A percentile compares a stretch with the other conserved stretches of the same genome.
These are phyloP conservation scores for Suillus paluster DNA, from an alignment of 768 basidiomycete species.

Conservation along the genomic window DNA sequence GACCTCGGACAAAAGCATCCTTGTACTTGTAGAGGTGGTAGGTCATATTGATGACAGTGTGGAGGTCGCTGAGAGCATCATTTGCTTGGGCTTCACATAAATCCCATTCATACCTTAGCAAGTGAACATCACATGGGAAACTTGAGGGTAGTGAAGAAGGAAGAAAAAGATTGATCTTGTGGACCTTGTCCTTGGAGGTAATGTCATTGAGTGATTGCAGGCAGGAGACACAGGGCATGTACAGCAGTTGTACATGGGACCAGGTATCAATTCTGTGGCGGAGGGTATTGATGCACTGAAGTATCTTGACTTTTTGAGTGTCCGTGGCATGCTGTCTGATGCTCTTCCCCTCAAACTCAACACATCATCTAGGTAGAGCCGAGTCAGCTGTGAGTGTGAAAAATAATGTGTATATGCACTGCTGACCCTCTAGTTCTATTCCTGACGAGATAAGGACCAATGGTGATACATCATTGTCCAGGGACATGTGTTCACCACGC, in stretches of 20 bases:
- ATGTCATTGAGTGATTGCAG: background rate
- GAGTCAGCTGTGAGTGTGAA: background rate
- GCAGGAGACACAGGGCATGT: background rate
- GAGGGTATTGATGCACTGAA: background rate
- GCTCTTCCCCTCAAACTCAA: background rate
- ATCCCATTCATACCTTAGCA: too few species aligned
- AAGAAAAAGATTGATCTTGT: background rate
- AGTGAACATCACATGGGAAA: background rate
- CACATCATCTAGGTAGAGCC: background rate
- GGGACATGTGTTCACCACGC: background rate
- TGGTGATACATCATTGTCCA: slow-evolving; percentile 19
- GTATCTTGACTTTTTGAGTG: background rate
- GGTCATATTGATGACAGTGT: background rate
- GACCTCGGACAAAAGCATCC: background rate
- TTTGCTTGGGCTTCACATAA: too few species aligned
- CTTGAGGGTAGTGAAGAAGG: background rate
- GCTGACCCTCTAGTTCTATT: slow-evolving; percentile 38
- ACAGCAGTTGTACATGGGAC: background rate
- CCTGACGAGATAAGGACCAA: slow-evolving; percentile 33
- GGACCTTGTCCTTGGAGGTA: background rate
- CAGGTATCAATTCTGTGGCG: background rate
- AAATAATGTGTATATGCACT: slow-evolving; percentile 28
- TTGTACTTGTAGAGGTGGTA: slow-evolving; percentile 4
- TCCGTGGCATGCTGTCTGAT: background rate
- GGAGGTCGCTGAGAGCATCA: background rate